These are phyloP conservation scores for Chlamydomonas applanata DNA, from an alignment of 139 green algal species.

Conservation along the genomic window DNA sequence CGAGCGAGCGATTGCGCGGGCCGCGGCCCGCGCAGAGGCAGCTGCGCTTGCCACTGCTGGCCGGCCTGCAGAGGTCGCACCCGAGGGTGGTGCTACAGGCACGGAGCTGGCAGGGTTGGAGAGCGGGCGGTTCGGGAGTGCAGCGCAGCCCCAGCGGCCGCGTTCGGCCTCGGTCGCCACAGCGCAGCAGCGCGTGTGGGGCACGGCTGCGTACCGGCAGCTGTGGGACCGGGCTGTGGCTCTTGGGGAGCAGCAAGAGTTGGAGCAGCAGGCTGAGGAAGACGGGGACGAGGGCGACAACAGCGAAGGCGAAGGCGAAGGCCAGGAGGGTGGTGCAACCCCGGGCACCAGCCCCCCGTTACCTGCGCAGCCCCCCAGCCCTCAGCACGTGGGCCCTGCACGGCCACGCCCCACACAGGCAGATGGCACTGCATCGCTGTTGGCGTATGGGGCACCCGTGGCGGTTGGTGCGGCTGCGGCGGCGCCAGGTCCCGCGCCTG, in stretches of 20 bases:
- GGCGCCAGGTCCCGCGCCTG: constrained; percentile 8
- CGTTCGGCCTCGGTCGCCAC: not conserved
- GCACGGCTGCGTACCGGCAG: constrained; percentile 44
- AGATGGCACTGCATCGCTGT: not conserved
- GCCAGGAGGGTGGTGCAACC: too few species aligned
- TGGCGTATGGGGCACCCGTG: not conserved
- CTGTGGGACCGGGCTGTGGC: constrained; percentile 57
- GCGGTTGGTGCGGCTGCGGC: not conserved
- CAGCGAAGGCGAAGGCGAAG: too few species aligned
- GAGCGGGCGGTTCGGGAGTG: not conserved
- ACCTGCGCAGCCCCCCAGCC: too few species aligned
- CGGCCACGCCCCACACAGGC: not conserved
- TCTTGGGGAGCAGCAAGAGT: constrained; percentile 33
- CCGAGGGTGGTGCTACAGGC: too few species aligned
- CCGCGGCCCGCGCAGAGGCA: constrained; percentile 21
- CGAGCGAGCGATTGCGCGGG: constrained; percentile 26
- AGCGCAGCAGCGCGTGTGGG: constrained; percentile 44
- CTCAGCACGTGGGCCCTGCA: too few species aligned
- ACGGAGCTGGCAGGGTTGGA: not conserved
- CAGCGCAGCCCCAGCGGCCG: constrained; percentile 2
- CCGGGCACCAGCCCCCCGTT: too few species aligned
- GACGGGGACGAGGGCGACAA: too few species aligned
- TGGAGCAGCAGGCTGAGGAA: too few species aligned
- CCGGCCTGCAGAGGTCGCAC: not conserved
- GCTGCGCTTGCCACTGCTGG: constrained; percentile 3